These are phyloP conservation scores for Lichtheimia corymbifera DNA, from an alignment of 371 early-diverging fungal genomes.

Conservation along the genomic window DNA sequence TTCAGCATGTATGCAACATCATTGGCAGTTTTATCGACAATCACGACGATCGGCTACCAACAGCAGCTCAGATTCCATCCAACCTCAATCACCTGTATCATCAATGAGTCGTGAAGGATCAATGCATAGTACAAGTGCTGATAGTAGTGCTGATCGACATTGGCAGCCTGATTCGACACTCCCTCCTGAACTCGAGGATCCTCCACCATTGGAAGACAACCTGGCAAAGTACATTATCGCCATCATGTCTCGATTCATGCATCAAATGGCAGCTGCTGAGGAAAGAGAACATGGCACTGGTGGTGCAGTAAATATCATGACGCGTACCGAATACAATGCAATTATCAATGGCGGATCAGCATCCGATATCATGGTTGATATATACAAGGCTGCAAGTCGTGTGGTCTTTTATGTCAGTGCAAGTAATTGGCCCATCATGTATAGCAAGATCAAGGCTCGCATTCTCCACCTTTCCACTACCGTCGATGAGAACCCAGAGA, in stretches of 20 bases:
- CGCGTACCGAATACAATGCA: conserved; percentile 47
- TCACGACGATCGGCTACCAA: background rate
- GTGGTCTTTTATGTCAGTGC: conserved; percentile 80
- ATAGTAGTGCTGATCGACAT: conserved; percentile 15
- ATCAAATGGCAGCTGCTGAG: conserved; percentile 50
- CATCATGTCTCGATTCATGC: conserved; percentile 67
- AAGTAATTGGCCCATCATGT: conserved; percentile 80
- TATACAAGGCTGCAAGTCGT: conserved; percentile 71
- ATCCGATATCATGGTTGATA: conserved; percentile 61
- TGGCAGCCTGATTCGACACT: conserved; percentile 23
- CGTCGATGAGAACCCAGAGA: conserved; percentile 68
- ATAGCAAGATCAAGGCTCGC: conserved; percentile 63
- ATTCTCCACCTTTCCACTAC: conserved; percentile 60
- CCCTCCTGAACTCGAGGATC: conserved; percentile 56
- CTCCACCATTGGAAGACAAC: conserved; percentile 76
- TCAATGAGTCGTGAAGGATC: conserved; percentile 11
- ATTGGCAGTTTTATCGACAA: conserved; percentile 69
- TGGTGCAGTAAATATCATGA: conserved; percentile 52
- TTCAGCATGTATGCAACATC: conserved; percentile 72
- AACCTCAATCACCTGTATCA: conserved; percentile 8
- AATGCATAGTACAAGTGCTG: conserved; percentile 4
- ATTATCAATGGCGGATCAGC: conserved; percentile 27
- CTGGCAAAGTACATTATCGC: conserved; percentile 68
- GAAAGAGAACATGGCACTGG: conserved; percentile 37
- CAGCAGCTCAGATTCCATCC: background rate